phyloP scores from a whole-genome alignment of 106 monocot species.

The Allium cepa region DNA sequence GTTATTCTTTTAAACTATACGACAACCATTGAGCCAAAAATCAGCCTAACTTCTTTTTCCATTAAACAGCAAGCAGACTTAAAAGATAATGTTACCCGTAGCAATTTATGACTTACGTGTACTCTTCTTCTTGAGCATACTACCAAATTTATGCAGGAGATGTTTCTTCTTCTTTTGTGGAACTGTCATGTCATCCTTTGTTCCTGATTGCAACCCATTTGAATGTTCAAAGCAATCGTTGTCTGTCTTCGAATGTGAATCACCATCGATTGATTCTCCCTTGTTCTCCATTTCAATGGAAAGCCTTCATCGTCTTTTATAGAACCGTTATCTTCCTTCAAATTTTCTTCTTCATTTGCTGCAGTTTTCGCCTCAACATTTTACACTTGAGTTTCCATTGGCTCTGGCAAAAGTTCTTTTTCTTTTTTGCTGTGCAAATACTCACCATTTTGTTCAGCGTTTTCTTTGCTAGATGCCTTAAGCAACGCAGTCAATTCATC shows the following conservation, averaged over 20 bases:
- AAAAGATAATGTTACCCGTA: background rate
- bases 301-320: constrained; percentile 12
- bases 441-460: constrained; percentile 16
- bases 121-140: constrained; percentile 8
- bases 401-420: constrained; percentile 4
- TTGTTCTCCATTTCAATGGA: constrained; percentile 24
- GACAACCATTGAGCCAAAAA: too few relatives aligned
- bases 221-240: constrained; percentile 15
- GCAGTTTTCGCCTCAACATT: background rate
- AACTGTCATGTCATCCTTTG: constrained; percentile 11
- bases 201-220: constrained; percentile 18
- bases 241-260: constrained; percentile 28
- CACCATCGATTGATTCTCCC: constrained; percentile 28
- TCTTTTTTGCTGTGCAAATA: constrained; percentile 8
- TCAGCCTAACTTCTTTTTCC: too few relatives aligned
- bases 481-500: constrained; percentile 27
- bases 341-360: constrained; percentile 4
- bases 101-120: background rate
- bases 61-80: too few relatives aligned
- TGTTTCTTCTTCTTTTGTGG: constrained; percentile 55
- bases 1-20: too few relatives aligned
- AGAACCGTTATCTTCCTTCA: constrained; percentile 1
- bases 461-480: constrained; percentile 3
- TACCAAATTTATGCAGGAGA: constrained; percentile 7
- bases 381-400: constrained; percentile 3